Base-by-base conservation (phyloP, 1,284 basidiomycete genomes). In the Inonotus obliquus region DNA sequence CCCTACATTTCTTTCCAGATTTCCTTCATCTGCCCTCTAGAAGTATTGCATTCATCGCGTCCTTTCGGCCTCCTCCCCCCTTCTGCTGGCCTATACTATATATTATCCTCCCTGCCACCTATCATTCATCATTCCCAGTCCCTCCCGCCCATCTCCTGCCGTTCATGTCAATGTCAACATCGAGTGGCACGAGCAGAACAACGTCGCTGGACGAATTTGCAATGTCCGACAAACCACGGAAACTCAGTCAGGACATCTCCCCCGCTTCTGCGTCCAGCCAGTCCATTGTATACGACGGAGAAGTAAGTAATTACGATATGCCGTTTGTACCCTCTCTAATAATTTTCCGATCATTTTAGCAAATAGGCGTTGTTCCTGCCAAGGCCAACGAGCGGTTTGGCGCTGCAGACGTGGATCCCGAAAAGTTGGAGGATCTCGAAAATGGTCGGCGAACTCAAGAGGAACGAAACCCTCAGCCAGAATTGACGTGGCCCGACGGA, bases 401-500 rank as follows among this genome's bases (percentile, higher is more conserved):
- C 7, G 51, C 35, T n/a, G 27, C 17, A 21, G 58, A n/a, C 4
- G 23, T 23, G 23, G 38, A 17, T 13, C n/a, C 27, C 21, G 39
- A 45, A 9, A 54, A 44, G 19, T 2, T 19, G 10, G 55, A 32
- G 35, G 45, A 39, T 37, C 39, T 10, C 19, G 41, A 52, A 37
- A 45, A 17, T 25, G 27, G 23, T 9, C 14, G 25, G 1, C 35
- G 37, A 27, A 23, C 21, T 9, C 38, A 47, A 39, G 53, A 45
- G 23, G 59, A 39, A 14, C 19, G 29, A 32, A 21, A 44, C 4
- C n/a, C 62, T 37, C 35, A 39, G 21, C 51, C 62, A 7, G 19
- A 27, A 25, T 55, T 65, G 27, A 65, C 64, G 11, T 65, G 63
- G 19, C 64, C 65, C 13, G 64, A 66, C 38, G 65, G 65, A 7